A percentile compares a stretch with the other conserved stretches of the same genome.
Evolutionary conservation across 768 basidiomycete species (phyloP).

Genomic region (Paxillus rubicundulus): DNA sequence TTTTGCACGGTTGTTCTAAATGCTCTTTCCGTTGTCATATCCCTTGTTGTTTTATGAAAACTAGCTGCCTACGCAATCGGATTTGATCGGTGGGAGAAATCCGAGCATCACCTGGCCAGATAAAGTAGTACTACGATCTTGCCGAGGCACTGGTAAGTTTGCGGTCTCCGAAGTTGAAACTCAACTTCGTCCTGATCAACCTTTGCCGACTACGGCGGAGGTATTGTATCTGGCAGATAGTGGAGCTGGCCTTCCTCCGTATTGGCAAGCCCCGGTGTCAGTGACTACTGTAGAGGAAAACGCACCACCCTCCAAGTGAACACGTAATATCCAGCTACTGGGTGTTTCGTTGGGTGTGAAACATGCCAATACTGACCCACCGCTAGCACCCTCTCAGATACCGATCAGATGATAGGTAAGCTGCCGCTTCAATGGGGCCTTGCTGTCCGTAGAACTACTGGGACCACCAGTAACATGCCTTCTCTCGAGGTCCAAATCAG

Average conservation of each 20-base stretch:
- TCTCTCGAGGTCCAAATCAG: background rate
- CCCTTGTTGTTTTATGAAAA: constrained; percentile 2
- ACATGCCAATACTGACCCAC: background rate
- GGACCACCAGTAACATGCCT: too few species aligned
- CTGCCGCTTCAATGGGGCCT: too few species aligned
- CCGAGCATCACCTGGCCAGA: constrained; percentile 18
- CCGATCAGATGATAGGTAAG: background rate
- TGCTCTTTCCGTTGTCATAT: constrained; percentile 1
- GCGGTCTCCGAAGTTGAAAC: constrained; percentile 32
- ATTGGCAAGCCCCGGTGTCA: constrained; percentile 10
- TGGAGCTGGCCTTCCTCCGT: constrained; percentile 25
- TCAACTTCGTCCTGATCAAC: constrained; percentile 28
- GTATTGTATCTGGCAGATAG: constrained; percentile 9
- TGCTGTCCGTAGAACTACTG: too few species aligned
- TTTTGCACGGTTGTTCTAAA: background rate
- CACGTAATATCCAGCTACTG: constrained; percentile 22
- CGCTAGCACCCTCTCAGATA: background rate
- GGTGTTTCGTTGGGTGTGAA: constrained; percentile 4
- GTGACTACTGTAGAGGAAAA: constrained; percentile 1
- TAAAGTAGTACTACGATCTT: constrained; percentile 31
- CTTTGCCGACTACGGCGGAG: constrained; percentile 32
- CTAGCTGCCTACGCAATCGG: constrained; percentile 23
- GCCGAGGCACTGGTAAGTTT: constrained; percentile 24
- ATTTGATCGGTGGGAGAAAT: constrained; percentile 35
- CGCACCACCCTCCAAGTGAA: constrained; percentile 7